Percentiles rank a stretch among this genome's conserved stretches.
Conservation (phyloP, 768 basidiomycete species). For the Russula virescens region DNA sequence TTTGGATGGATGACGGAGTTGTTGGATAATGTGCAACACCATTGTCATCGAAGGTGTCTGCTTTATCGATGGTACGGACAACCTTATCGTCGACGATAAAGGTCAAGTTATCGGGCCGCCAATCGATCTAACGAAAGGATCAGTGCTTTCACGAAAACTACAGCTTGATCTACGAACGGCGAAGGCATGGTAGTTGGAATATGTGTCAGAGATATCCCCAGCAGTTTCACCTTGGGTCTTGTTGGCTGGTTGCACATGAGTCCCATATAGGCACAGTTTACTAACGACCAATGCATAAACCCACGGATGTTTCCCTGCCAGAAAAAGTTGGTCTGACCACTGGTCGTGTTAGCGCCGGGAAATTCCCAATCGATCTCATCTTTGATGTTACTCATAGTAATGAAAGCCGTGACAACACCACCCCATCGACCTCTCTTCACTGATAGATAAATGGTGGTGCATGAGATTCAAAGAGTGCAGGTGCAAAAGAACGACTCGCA, state of each 20-base stretch:
- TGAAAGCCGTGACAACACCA: conserved; percentile 79
- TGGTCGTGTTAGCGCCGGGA: conserved; percentile 53
- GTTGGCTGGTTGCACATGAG: conserved; percentile 31
- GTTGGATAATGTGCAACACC: conserved; percentile 62
- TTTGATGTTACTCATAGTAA: too few species aligned
- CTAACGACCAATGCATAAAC: conserved; percentile 29
- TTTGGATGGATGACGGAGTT: conserved; percentile 75
- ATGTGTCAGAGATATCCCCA: conserved; percentile 57
- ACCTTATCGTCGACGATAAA: conserved; percentile 65
- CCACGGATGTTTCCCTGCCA: conserved; percentile 68
- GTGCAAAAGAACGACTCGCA: conserved; percentile 27
- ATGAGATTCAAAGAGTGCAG: conserved; percentile 16
- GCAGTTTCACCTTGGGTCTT: conserved; percentile 45
- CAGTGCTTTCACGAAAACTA: neutral
- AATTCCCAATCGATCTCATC: conserved; percentile 92
- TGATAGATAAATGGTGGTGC: conserved; percentile 26
- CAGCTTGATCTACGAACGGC: conserved; percentile 43
- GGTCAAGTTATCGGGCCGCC: conserved; percentile 61
- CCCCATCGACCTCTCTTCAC: conserved; percentile 77
- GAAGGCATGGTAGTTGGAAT: conserved; percentile 66
- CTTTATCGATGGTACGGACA: conserved; percentile 61
- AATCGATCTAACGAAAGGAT: conserved; percentile 55
- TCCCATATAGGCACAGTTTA: neutral
- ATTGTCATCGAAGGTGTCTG: conserved; percentile 48
- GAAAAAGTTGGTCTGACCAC: conserved; percentile 77